Conservation (phyloP, 2,329 filamentous ascomycete species). For the Phaeosphaeriaceae sp. region DNA sequence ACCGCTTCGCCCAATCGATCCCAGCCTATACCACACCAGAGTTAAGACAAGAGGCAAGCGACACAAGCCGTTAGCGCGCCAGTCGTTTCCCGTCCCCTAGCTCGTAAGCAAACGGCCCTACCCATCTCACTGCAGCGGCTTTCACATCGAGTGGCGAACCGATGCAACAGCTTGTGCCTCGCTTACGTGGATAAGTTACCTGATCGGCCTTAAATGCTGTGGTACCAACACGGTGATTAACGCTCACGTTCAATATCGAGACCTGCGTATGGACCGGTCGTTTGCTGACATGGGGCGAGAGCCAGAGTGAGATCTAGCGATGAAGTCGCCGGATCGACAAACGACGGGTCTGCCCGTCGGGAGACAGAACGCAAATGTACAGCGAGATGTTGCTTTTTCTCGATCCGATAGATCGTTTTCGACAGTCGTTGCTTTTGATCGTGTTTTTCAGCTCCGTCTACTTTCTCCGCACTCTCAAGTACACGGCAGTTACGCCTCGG, state of each 20-base stretch:
- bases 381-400: not conserved
- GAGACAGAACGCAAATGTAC: not conserved
- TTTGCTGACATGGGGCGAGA: not conserved
- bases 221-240: not conserved
- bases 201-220: not conserved
- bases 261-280: not conserved
- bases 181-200: not conserved
- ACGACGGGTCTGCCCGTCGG: not conserved
- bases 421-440: not conserved
- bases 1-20: not conserved
- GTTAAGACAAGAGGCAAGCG: not conserved
- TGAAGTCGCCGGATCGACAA: not conserved
- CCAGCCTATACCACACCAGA: not conserved
- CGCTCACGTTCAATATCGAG: not conserved
- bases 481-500: not conserved
- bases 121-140: slow-evolving; percentile 1
- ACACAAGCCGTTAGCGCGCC: not conserved
- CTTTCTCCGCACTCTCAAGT: not conserved
- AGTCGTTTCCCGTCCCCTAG: not conserved
- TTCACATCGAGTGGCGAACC: not conserved
- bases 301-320: not conserved
- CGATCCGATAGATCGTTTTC: not conserved
- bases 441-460: not conserved
- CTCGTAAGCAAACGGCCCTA: not conserved
- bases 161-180: not conserved